Percentiles rank a stretch among this genome's conserved stretches.
Conservation (phyloP, 108 stramenopile species). For the Fragilariopsis cylindrus region DNA sequence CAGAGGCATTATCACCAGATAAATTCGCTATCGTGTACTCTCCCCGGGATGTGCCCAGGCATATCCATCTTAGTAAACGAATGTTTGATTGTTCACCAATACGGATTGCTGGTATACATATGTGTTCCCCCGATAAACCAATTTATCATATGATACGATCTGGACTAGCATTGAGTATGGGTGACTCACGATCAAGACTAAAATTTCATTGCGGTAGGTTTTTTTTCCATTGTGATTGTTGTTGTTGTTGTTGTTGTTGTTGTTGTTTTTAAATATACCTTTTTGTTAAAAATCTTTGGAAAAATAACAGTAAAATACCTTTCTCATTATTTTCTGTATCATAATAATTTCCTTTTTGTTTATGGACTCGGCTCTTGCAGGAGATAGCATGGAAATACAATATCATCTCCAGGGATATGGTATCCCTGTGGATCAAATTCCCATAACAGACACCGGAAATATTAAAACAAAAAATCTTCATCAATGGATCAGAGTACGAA, state of each 20-base stretch:
- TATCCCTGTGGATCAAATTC: slow-evolving; percentile 25
- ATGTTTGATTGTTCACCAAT: slow-evolving; percentile 5
- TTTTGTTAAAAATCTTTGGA: neutral
- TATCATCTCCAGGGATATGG: slow-evolving; percentile 25
- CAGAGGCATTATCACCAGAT: neutral
- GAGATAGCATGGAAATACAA: slow-evolving; percentile 15
- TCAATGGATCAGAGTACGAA: slow-evolving; percentile 25
- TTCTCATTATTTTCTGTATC: neutral
- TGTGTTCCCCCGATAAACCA: slow-evolving; percentile 12
- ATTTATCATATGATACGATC: slow-evolving; percentile 5
- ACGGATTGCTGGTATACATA: slow-evolving; percentile 1
- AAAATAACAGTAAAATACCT: neutral
- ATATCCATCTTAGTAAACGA: neutral
- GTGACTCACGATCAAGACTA: neutral
- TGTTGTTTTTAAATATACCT: neutral
- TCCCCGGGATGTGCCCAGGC: neutral
- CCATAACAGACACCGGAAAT: slow-evolving; percentile 15
- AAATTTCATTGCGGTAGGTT: slow-evolving; percentile 5
- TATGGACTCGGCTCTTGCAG: neutral
- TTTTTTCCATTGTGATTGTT: neutral
- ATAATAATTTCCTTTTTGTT: neutral
- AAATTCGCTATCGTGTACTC: neutral
- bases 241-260: neutral
- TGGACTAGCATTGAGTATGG: slow-evolving; percentile 3
- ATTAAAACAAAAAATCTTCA: slow-evolving; percentile 26